These are phyloP conservation scores for Ottelia alismoides DNA, from an alignment of 106 monocot species.

Conservation along the genomic window DNA sequence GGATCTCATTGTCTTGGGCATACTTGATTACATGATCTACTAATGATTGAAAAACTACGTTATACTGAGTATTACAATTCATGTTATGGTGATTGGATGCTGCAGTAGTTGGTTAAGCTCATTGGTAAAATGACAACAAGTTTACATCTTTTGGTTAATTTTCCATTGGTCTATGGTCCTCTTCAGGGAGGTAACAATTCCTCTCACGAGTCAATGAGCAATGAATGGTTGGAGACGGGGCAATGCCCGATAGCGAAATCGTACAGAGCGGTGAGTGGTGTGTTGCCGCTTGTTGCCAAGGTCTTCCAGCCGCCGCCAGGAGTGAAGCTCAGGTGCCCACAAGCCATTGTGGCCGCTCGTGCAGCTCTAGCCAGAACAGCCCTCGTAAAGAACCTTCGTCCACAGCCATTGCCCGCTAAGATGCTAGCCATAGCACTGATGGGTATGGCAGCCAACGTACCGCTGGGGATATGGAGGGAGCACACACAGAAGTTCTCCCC, in stretches of 20 bases:
- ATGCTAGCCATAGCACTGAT: slow-evolving; percentile 45
- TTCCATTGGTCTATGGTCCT: too few species aligned
- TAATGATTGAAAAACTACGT: too few species aligned
- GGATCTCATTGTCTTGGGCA: too few species aligned
- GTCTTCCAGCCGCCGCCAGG: slow-evolving; percentile 53
- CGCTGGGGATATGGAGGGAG: slow-evolving; percentile 76
- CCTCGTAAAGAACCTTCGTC: slow-evolving; percentile 54
- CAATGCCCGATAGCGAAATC: too few species aligned
- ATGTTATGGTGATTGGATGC: too few species aligned
- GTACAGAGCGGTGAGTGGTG: too few species aligned
- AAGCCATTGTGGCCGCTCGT: slow-evolving; percentile 43
- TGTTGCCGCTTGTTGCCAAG: slow-evolving; percentile 58
- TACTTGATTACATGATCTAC: too few species aligned
- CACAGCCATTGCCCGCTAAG: slow-evolving; percentile 55
- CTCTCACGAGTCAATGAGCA: slow-evolving; percentile 43
- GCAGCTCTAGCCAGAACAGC: slow-evolving; percentile 61
- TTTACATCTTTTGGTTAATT: too few species aligned
- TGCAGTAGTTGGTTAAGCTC: too few species aligned
- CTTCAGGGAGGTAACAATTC: too few species aligned
- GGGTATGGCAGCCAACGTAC: slow-evolving; percentile 67
- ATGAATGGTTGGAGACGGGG: slow-evolving; percentile 62
- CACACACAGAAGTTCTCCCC: slow-evolving; percentile 67
- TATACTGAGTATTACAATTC: too few species aligned
- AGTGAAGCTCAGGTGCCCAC: slow-evolving; percentile 51
- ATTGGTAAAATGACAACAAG: too few species aligned